A percentile compares a stretch with the other conserved stretches of the same genome.
These are phyloP conservation scores for Cetraspora pellucida DNA, from an alignment of 192 early-diverging fungal species.

Conservation along the genomic window DNA sequence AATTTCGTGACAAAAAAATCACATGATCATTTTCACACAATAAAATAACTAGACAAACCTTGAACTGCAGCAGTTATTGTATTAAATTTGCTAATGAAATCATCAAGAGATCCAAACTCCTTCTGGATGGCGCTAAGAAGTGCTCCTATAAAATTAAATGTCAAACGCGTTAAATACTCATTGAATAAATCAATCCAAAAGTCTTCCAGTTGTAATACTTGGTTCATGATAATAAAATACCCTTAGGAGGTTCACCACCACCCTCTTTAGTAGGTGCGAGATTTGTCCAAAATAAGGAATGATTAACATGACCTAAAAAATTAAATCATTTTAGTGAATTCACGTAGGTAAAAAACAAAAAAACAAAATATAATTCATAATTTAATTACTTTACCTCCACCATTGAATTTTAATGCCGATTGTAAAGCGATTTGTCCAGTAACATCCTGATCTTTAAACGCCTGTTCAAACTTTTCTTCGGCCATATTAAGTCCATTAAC, in stretches of 20 bases:
- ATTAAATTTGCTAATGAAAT: constrained; percentile 77
- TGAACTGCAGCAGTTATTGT: constrained; percentile 80
- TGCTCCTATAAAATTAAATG: constrained; percentile 44
- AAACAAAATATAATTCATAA: constrained; percentile 11
- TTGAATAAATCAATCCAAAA: background rate
- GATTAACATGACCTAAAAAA: constrained; percentile 75
- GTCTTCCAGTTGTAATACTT: background rate
- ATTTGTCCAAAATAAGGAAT: constrained; percentile 94
- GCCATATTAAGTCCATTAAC: constrained; percentile 85
- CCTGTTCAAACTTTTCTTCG: constrained; percentile 85
- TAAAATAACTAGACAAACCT: constrained; percentile 47
- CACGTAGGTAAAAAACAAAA: too few species aligned
- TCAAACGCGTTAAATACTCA: background rate
- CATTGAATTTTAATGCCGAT: constrained; percentile 87
- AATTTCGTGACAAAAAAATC: too few species aligned
- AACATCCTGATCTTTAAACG: constrained; percentile 71
- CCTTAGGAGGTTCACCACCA: constrained; percentile 75
- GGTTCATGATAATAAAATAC: constrained; percentile 35
- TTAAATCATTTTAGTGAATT: too few species aligned
- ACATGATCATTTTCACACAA: too few species aligned
- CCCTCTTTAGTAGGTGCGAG: constrained; percentile 80
- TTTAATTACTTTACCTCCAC: constrained; percentile 63
- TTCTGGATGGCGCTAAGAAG: constrained; percentile 75
- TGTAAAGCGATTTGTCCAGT: constrained; percentile 77
- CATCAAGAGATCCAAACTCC: constrained; percentile 84